phyloP scores from a whole-genome alignment of 2,329 filamentous ascomycete species.

The Fusarium incarnatum region DNA sequence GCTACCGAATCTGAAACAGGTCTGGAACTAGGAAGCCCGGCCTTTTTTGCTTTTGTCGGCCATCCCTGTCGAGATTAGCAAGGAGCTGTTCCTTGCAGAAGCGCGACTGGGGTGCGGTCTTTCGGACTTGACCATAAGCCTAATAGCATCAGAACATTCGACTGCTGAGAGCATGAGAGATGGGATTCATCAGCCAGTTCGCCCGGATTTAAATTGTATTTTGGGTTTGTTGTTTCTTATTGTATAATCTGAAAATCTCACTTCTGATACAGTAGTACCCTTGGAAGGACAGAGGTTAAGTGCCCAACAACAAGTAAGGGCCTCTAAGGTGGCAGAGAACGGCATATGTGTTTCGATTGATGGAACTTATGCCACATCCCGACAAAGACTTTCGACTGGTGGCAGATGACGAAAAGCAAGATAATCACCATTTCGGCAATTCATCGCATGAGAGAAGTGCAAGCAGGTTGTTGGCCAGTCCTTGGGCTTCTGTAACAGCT shows the following conservation, averaged over 20 bases:
- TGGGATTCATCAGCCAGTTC: neutral
- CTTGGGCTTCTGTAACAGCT: conserved; percentile 26
- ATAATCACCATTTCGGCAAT: conserved; percentile 6
- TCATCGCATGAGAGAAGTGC: conserved; percentile 4
- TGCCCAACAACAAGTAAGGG: neutral
- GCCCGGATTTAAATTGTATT: neutral
- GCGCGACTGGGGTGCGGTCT: conserved; percentile 13
- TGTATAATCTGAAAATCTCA: neutral
- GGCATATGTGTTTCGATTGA: conserved; percentile 13
- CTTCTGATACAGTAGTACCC: neutral
- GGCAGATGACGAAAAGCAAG: conserved; percentile 3
- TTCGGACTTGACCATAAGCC: neutral
- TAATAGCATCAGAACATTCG: neutral
- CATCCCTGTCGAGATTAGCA: conserved; percentile 28
- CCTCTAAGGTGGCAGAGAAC: neutral
- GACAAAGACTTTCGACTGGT: neutral
- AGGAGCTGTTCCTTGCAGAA: conserved; percentile 39
- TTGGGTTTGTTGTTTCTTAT: neutral
- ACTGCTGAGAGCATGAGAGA: neutral
- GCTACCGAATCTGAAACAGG: conserved; percentile 34
- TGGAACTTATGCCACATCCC: neutral
- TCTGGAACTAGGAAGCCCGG: conserved; percentile 26
- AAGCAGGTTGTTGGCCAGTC: conserved; percentile 16
- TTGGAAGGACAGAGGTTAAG: conserved; percentile 9
- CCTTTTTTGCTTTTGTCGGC: neutral